Evolutionary conservation across 352 stramenopile species (phyloP), one percentile per base, ranked within the genome.

Genomic region (Pythium pectinolyticum): DNA sequence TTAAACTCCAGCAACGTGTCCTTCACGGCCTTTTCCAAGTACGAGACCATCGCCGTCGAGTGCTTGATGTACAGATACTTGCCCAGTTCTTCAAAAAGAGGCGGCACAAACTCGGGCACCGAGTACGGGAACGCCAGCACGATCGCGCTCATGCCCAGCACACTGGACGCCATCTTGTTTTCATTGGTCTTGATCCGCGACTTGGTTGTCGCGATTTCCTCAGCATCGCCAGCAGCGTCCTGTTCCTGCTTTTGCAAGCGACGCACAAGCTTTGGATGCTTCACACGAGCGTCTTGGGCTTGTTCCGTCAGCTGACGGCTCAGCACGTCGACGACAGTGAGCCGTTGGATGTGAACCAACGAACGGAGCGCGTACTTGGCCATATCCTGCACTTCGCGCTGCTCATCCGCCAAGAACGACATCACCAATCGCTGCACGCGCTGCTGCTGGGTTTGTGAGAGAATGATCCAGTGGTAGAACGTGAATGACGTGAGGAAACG

Each of bases 1-100:
- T 90, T 90, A 53, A 94, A 94, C 60, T 94, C 84, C 51, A 91
- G 70, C 61, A 94, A 62, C 40, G 84, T 90, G 57, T 90, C 79
- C 67, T 92, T 91, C 30, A 89, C 84, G 14, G 67, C 71, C 61
- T 90, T 90, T 55, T 84, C 72, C 37, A 94, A 56, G 60, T 80
- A 90, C 50, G 82, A 90, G 17, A 90, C 73, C 2, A 72, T 77
- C 11, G 72, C 73, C 10, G 82, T 83, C 11, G 72, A 70, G 25
- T 66, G 64, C 71, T 88, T 89, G 55, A 90, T 72, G 58, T 90
- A 90, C 52, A 92, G 45, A 50, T 85, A 90, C 24, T 65, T 68
- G 9, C 82, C 80, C 53, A 94, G 68, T 63, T 89, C 84, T 69
- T 92, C 84, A 47, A 94, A 80, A 27, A 90, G 72, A 9, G 76